Conservation (phyloP, 2,329 filamentous ascomycete species). For the Colletotrichum limetticola region DNA sequence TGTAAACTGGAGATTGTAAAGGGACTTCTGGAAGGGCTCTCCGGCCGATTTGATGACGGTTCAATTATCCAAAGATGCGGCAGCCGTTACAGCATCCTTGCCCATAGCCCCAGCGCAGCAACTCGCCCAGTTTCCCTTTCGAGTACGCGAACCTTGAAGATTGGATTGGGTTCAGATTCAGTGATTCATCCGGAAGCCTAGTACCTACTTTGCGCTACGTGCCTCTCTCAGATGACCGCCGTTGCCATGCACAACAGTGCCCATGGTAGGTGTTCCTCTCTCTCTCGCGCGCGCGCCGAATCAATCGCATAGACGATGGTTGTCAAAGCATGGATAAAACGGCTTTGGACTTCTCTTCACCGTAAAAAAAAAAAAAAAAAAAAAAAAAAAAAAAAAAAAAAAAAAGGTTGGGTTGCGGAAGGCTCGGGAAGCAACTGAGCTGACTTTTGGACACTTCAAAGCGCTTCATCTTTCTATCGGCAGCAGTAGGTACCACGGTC, state of each 20-base stretch:
- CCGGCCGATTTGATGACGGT: conserved; percentile 2
- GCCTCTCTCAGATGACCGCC: not conserved
- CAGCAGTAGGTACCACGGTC: not conserved
- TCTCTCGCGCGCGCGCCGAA: not conserved
- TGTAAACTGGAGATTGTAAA: not conserved
- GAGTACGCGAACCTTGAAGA: not conserved
- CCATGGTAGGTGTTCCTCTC: not conserved
- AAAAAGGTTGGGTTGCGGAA: conserved; percentile 6
- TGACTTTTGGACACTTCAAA: not conserved
- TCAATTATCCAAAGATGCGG: conserved; percentile 5
- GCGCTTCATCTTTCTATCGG: conserved; percentile 1
- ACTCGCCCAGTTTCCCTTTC: not conserved
- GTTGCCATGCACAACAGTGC: not conserved
- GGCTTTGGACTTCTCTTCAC: conserved; percentile 1
- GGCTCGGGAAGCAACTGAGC: conserved; percentile 10
- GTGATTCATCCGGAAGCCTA: not conserved
- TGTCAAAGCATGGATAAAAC: not conserved
- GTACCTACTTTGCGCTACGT: conserved; percentile 10
- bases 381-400: too few species aligned
- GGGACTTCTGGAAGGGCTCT: not conserved
- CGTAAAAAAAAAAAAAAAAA: not conserved
- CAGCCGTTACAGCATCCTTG: conserved; percentile 11
- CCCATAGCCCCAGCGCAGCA: not conserved
- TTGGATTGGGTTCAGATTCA: not conserved
- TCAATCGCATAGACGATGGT: not conserved